phyloP scores from a whole-genome alignment of 495 filamentous ascomycete species.

The Podospora pseudopauciseta region DNA sequence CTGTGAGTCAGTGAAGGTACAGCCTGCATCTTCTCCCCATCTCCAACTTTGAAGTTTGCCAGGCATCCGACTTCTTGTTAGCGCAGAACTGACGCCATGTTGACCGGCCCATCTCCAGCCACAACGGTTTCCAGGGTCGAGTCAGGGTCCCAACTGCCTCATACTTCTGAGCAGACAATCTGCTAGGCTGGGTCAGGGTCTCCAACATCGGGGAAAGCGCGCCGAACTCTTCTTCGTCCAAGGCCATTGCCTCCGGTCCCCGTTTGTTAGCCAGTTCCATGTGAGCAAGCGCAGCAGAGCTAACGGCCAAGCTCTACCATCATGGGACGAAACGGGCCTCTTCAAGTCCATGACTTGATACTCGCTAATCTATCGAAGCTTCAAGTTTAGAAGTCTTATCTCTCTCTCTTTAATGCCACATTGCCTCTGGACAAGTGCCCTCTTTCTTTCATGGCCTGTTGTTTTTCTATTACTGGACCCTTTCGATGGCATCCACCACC shows the following conservation, averaged over 20 bases:
- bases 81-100: background rate
- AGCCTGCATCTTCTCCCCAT: background rate
- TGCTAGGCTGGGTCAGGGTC: background rate
- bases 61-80: background rate
- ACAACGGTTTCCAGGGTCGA: background rate
- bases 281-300: conserved; percentile 6
- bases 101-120: background rate
- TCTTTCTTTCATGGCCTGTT: conserved; percentile 9
- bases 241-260: conserved; percentile 4
- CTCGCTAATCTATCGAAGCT: background rate
- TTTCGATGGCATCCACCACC: background rate
- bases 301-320: conserved; percentile 8
- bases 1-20: background rate
- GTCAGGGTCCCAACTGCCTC: conserved; percentile 1
- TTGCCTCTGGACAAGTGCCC: conserved; percentile 11
- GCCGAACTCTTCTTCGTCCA: background rate
- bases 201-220: conserved; percentile 1
- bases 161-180: background rate
- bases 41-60: background rate
- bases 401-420: background rate
- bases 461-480: background rate
- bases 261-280: background rate
- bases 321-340: background rate
- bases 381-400: background rate
- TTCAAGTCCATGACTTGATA: conserved; percentile 13